Conservation (phyloP, 345 rosid species). For the Leavenworthia alabamica region DNA sequence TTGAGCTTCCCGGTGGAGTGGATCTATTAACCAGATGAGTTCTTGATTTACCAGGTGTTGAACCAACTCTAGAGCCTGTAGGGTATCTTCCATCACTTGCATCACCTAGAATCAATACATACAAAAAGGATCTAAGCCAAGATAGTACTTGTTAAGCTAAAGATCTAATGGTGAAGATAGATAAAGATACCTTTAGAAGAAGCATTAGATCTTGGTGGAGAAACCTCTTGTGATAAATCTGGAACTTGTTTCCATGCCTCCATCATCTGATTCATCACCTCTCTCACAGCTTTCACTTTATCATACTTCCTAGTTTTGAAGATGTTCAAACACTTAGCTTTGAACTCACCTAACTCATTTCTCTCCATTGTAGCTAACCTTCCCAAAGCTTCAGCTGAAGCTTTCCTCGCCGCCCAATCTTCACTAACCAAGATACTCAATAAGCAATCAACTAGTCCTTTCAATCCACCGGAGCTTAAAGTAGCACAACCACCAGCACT, state of each 20-base stretch:
- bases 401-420: constrained; percentile 93
- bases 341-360: constrained; percentile 57
- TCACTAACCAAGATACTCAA: constrained; percentile 53
- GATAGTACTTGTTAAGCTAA: constrained; percentile 5
- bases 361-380: constrained; percentile 70
- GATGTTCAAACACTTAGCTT: constrained; percentile 54
- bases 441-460: constrained; percentile 56
- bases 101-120: constrained; percentile 22
- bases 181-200: constrained; percentile 57
- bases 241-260: constrained; percentile 94
- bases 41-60: constrained; percentile 33
- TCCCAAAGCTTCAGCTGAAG: constrained; percentile 73
- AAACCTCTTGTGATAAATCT: constrained; percentile 68
- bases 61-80: constrained; percentile 38
- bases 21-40: constrained; percentile 32
- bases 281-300: constrained; percentile 92
- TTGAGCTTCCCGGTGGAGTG: constrained; percentile 47
- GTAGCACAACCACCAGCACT: constrained; percentile 64
- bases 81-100: constrained; percentile 48
- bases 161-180: background rate
- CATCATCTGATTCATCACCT: constrained; percentile 78
- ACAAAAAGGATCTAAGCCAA: background rate
- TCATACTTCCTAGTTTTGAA: constrained; percentile 73
- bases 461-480: constrained; percentile 41
- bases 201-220: constrained; percentile 57